Base-by-base conservation (phyloP, 768 basidiomycete genomes). In the Piloderma croceum region DNA sequence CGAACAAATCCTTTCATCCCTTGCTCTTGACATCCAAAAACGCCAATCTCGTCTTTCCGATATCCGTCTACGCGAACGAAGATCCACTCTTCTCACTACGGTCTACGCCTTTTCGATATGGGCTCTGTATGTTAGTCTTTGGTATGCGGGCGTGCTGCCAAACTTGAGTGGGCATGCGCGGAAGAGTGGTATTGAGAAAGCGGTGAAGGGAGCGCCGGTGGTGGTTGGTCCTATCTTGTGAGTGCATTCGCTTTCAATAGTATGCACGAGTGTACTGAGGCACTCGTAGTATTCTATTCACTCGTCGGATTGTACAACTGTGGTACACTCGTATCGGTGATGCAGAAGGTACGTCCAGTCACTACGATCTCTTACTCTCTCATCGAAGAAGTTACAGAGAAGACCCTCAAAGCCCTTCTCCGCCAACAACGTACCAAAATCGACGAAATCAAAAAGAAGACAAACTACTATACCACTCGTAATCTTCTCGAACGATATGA, bases 391-490 rank as follows among this genome's bases (percentile, higher is more conserved):
- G 37, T 13, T 39, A 19, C 56, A 96, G 93, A 98, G 62, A 85
- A 79, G 58, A 79, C 79, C 3, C 70, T 98, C 13, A 81, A 83
- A 41, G 60, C 62, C 2, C 67, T 92, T 3, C 72, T 85, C 55
- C 83, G 82, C 54, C 70, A 83, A 53, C 90, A 93, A 47, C 82
- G 88, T 15, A 70, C 73, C 18, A 91, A 88, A 55, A 76, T 99
- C 25, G 91, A 94, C 47, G 93, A 96, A 50, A 89, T 98, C 50
- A 99, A 99, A 73, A 90, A 91, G 68, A 91, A 88, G 59, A 97
- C 93, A 2, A 94, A 97, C 51, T 99, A 89, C 61, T 90, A 99
- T 57, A 79, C 78, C 9, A 99, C 92, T 21, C 81, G 87, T 38
- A 89, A 84, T 51, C 71, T 99, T 33, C 70, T 99, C 13, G 90